Conservation (phyloP, 495 filamentous ascomycete genomes). For the Terfezia boudieri region DNA sequence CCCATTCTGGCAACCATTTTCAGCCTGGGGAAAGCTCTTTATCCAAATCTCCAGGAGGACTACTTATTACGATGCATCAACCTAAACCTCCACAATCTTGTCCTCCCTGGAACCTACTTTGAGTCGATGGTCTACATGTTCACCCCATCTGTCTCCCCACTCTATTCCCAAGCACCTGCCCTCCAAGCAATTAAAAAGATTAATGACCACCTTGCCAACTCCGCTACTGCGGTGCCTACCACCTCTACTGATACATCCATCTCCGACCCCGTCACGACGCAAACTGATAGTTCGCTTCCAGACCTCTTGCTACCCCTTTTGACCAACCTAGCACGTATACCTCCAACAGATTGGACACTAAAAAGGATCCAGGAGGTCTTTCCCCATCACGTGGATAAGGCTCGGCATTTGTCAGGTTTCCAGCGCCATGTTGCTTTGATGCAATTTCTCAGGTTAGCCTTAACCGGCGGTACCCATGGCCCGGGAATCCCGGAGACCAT, state of each 20-base stretch:
- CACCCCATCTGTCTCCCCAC: conserved; percentile 17
- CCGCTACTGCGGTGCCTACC: background rate
- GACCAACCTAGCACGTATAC: background rate
- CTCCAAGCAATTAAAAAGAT: conserved; percentile 4
- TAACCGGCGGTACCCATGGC: conserved; percentile 35
- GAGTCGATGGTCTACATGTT: conserved; percentile 1
- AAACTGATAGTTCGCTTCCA: background rate
- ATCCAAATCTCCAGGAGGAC: background rate
- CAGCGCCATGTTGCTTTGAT: conserved; percentile 20
- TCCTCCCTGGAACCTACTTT: background rate
- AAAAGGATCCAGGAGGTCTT: conserved; percentile 12
- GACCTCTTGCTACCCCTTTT: background rate
- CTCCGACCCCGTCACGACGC: too few species aligned
- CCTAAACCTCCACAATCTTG: conserved; percentile 20
- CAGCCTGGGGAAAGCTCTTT: background rate
- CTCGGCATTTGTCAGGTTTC: conserved; percentile 4
- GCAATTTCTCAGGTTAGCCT: conserved; percentile 43
- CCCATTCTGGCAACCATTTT: conserved; percentile 25
- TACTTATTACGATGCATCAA: conserved; percentile 15
- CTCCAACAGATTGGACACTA: conserved; percentile 15
- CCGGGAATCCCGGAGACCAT: conserved; percentile 37
- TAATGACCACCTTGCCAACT: too few species aligned
- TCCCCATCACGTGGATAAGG: conserved; percentile 1
- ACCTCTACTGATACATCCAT: background rate
- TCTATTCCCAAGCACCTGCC: conserved; percentile 5